These are phyloP conservation scores for Myriosclerotinia scirpicola DNA, from an alignment of 2,329 filamentous ascomycete genomes.

Conservation along the genomic window DNA sequence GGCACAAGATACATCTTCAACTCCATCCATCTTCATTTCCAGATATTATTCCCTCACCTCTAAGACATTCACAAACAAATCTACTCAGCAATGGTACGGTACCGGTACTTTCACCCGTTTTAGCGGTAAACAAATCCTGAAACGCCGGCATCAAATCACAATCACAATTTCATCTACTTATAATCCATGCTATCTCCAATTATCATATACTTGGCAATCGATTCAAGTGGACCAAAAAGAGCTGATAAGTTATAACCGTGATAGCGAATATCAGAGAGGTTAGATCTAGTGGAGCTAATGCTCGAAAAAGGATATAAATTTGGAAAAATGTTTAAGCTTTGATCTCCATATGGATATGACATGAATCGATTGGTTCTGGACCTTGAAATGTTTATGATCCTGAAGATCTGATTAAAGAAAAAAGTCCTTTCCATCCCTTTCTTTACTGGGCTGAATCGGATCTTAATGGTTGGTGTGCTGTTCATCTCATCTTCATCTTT, in stretches of 20 bases:
- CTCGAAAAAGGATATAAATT: not conserved
- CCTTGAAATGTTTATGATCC: not conserved
- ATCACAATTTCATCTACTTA: no score
- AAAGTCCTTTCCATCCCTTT: constrained; percentile 12
- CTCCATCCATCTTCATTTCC: not conserved
- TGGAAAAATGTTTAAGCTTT: constrained; percentile 5
- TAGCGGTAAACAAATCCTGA: not conserved
- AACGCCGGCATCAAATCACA: not conserved
- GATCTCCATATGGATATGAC: not conserved
- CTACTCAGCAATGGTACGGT: not conserved
- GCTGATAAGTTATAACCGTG: not conserved
- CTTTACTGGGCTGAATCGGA: not conserved
- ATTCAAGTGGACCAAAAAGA: not conserved
- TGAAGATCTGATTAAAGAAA: constrained; percentile 1
- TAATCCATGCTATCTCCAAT: not conserved
- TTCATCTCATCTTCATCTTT: not conserved
- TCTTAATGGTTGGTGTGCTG: not conserved
- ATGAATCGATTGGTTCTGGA: constrained; percentile 13
- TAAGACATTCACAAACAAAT: not conserved
- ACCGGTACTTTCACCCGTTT: not conserved
- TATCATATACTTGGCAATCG: not conserved
- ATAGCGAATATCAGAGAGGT: not conserved
- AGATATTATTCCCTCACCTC: not conserved
- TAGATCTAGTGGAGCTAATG: not conserved
- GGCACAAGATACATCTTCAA: no score